Conservation (phyloP, 2,329 filamentous ascomycete species). For the Fusarium tanahbumbuense region DNA sequence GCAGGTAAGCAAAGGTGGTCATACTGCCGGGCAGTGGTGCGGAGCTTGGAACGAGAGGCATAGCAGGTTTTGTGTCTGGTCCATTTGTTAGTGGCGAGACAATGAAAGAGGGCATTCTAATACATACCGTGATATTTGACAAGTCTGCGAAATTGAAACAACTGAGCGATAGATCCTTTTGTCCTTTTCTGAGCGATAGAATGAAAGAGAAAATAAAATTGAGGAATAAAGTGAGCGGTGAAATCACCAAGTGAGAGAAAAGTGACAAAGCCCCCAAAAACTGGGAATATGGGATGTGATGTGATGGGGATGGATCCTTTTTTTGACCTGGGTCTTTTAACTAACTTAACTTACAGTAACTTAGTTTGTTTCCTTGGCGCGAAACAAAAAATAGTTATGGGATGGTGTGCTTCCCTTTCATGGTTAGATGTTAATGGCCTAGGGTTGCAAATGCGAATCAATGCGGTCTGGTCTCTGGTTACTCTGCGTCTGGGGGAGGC, state of each 20-base stretch:
- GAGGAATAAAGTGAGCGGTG: slow-evolving; percentile 28
- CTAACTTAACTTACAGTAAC: not conserved
- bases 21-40: slow-evolving; percentile 36
- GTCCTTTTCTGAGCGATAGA: not conserved
- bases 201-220: slow-evolving; percentile 6
- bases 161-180: not conserved
- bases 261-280: slow-evolving; percentile 14
- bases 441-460: slow-evolving; percentile 40
- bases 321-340: not conserved
- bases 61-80: slow-evolving; percentile 20
- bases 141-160: not conserved
- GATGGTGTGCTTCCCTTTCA: slow-evolving; percentile 25
- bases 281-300: slow-evolving; percentile 15
- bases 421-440: slow-evolving; percentile 32
- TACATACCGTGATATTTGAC: slow-evolving; percentile 6
- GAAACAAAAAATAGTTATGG: slow-evolving; percentile 26
- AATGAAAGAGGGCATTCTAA: not conserved
- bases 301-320: slow-evolving; percentile 12
- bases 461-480: slow-evolving; percentile 37
- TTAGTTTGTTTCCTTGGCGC: slow-evolving; percentile 38
- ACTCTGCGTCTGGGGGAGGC: slow-evolving; percentile 35
- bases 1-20: slow-evolving; percentile 42
- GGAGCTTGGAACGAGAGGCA: slow-evolving; percentile 41
- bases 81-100: slow-evolving; percentile 5
- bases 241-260: slow-evolving; percentile 12